Evolutionary conservation across 306 rosid genomes (phyloP).

Genomic region (Canavalia gladiata): DNA sequence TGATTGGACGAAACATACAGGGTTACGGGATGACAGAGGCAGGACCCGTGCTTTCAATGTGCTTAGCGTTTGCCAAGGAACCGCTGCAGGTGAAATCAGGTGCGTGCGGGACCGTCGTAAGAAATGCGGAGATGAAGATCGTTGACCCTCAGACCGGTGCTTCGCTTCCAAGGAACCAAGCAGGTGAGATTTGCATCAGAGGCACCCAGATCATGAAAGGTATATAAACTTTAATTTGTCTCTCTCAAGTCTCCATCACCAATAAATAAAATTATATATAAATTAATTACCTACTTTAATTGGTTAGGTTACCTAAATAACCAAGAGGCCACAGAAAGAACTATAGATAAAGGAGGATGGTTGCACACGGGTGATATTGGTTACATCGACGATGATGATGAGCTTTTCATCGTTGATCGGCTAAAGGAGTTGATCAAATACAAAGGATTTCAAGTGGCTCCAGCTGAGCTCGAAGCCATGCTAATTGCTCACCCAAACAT

Average conservation of each 20-base stretch:
- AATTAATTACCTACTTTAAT: not conserved
- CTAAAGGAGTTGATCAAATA: conserved; percentile 72
- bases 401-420: conserved; percentile 72
- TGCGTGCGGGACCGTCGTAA: conserved; percentile 77
- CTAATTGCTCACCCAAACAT: conserved; percentile 61
- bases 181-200: conserved; percentile 81
- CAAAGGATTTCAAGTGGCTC: conserved; percentile 85
- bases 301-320: conserved; percentile 69
- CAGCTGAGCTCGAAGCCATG: conserved; percentile 79
- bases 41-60: conserved; percentile 71
- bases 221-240: not conserved
- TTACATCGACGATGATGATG: conserved; percentile 63
- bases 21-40: conserved; percentile 93
- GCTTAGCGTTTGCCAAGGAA: conserved; percentile 74
- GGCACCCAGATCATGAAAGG: conserved; percentile 87
- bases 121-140: conserved; percentile 79
- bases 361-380: conserved; percentile 76
- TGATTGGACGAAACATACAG: conserved; percentile 34
- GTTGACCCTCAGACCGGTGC: conserved; percentile 59
- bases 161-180: conserved; percentile 65
- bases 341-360: conserved; percentile 69
- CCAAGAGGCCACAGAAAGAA: conserved; percentile 62
- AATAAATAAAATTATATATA: too few species aligned
- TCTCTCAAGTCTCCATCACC: not conserved
- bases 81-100: conserved; percentile 65